Base-by-base conservation (phyloP, 257 asterid species). In the Oldenlandia corymbosa region DNA sequence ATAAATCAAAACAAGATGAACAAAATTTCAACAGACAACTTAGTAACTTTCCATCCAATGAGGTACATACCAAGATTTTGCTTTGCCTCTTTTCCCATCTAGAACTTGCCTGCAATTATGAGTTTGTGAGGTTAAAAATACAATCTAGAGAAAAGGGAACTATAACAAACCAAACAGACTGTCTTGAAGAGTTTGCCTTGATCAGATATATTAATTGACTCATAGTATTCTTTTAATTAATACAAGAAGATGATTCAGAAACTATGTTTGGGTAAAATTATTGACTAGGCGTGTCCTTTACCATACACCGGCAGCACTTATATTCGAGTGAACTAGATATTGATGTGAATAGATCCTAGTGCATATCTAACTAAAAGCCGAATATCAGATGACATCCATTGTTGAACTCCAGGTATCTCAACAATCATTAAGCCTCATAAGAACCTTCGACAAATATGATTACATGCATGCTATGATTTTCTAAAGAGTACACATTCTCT, bases 41-140 rank as follows among this genome's bases (percentile, higher is more conserved):
- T 26, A 20, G 16, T 43, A 16, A 28, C 26, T 16, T 5, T 37
- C 30, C 31, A 10, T 21, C 14, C 5, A 58, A 21, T 32, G 5
- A 36, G 64, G 68, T 27, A 52, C 87, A 84, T 77, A 92, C 99
- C 99, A 89, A 70, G 75, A 89, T 91, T 85, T 82, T 89, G 71
- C 69, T 76, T 70, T 87, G 99, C 69, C 93, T 78, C 81, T 84
- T 90, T 76, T 90, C 88, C 97, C 96, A 90, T 78, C 93, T 78
- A 46, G 77, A 18, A 68, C 84, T 78, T 5, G 97, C 97, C 97
- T 90, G 95, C 76, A 73, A 55, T 55, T 68, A 69, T 30, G 16
- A 72, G 49, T 53, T 41, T 6, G 57, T 45, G 46, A 45, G 61
- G 31, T 34, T 62, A 21, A 74, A n/a, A 49, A 41, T 41, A 2